A percentile compares a stretch with the other conserved stretches of the same genome.
phyloP scores from a whole-genome alignment of 2,329 filamentous ascomycete genomes.

The Curvularia eragrostidis region DNA sequence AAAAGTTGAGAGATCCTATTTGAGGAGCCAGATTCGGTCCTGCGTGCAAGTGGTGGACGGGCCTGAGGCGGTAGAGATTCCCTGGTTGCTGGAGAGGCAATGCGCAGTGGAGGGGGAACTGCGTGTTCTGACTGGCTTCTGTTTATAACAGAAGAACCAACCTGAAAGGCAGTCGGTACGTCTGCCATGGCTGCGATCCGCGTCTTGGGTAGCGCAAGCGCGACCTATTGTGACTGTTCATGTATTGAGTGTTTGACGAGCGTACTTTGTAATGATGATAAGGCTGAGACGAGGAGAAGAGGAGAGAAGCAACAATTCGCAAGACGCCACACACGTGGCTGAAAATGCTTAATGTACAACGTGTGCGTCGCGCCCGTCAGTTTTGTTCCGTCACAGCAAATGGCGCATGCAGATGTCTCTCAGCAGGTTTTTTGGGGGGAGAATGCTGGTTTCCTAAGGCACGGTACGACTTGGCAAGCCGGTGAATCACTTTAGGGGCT shows the following conservation, averaged over 20 bases:
- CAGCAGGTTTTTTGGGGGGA: neutral
- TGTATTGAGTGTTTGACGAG: neutral
- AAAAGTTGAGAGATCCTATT: conserved; percentile 48
- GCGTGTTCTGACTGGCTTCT: conserved; percentile 28
- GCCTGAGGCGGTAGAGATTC: conserved; percentile 19
- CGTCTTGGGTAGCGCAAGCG: conserved; percentile 1
- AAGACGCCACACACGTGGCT: conserved; percentile 18
- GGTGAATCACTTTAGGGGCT: conserved; percentile 9
- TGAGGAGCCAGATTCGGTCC: conserved; percentile 41
- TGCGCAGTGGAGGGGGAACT: conserved; percentile 41
- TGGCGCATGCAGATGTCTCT: conserved; percentile 10
- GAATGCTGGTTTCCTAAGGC: neutral
- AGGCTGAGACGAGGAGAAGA: neutral
- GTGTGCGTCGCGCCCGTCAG: conserved; percentile 25
- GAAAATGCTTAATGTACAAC: conserved; percentile 24
- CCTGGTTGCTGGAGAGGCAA: conserved; percentile 37
- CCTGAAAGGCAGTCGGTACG: conserved; percentile 40
- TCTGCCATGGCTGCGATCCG: conserved; percentile 32
- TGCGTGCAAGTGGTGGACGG: conserved; percentile 36
- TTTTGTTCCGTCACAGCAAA: conserved; percentile 21
- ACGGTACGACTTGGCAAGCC: neutral
- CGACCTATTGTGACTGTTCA: conserved; percentile 1
- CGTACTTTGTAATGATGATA: conserved; percentile 1
- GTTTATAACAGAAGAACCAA: conserved; percentile 34
- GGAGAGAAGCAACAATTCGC: neutral